phyloP scores from a whole-genome alignment of 2,329 filamentous ascomycete genomes.

The Colletotrichum spaethianum region DNA sequence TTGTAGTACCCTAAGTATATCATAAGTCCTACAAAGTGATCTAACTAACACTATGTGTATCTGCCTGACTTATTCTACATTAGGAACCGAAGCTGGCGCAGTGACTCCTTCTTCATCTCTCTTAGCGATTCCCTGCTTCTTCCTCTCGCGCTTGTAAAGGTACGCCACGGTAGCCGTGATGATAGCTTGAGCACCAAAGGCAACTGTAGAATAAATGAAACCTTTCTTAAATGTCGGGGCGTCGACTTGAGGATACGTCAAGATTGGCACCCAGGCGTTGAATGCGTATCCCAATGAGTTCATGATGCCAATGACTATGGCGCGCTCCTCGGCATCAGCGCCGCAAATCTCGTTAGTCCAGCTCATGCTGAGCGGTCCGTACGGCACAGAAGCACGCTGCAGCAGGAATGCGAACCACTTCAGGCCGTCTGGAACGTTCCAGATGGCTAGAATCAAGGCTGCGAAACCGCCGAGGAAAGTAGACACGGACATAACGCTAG shows the following conservation, averaged over 20 bases:
- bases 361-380: conserved; percentile 35
- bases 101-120: conserved; percentile 16
- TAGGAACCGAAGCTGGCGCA: neutral
- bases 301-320: conserved; percentile 39
- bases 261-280: conserved; percentile 69
- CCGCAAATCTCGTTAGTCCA: conserved; percentile 40
- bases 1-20: too few relatives aligned
- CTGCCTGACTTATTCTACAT: neutral
- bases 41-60: neutral
- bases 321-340: conserved; percentile 32
- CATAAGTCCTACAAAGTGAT: neutral
- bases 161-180: conserved; percentile 30
- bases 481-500: conserved; percentile 34
- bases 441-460: conserved; percentile 62
- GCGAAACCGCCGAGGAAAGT: conserved; percentile 36
- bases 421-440: conserved; percentile 68
- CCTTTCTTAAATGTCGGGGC: conserved; percentile 59
- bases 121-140: conserved; percentile 5
- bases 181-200: conserved; percentile 21
- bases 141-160: conserved; percentile 26
- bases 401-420: conserved; percentile 68
- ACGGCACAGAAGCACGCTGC: conserved; percentile 34
- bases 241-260: conserved; percentile 64
- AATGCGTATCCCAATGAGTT: conserved; percentile 54
- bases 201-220: conserved; percentile 51